Percentiles rank a stretch among this genome's conserved stretches.
These are phyloP conservation scores for Kwoniella pini DNA, from an alignment of 768 basidiomycete genomes.

Conservation along the genomic window DNA sequence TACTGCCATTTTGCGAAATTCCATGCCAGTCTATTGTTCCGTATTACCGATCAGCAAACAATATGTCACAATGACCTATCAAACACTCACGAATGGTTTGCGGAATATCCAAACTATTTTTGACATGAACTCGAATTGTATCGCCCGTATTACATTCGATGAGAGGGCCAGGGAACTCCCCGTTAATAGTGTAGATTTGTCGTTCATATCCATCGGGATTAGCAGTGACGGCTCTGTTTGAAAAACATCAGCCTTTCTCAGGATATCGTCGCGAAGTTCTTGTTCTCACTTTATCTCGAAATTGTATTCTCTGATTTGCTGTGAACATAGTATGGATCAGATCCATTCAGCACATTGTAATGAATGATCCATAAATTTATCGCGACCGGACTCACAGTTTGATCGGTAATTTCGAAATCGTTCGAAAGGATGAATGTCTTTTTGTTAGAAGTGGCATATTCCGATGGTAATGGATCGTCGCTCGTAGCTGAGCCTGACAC, in stretches of 20 bases:
- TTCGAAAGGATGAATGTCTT: constrained; percentile 16
- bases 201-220: constrained; percentile 36
- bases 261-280: neutral
- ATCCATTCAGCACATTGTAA: neutral
- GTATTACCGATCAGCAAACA: neutral
- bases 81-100: constrained; percentile 30
- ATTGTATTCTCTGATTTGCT: constrained; percentile 27
- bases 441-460: constrained; percentile 4
- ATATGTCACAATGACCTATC: neutral
- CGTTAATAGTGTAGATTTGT: constrained; percentile 31
- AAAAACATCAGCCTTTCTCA: neutral
- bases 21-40: constrained; percentile 36
- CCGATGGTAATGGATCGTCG: constrained; percentile 3
- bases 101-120: constrained; percentile 31
- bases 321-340: neutral
- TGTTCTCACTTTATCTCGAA: constrained; percentile 25
- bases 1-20: constrained; percentile 38
- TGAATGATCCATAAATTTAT: neutral
- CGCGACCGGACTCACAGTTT: constrained; percentile 1
- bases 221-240: constrained; percentile 10
- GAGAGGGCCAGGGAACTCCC: constrained; percentile 33
- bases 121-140: constrained; percentile 33
- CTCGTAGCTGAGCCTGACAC: neutral
- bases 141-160: constrained; percentile 47
- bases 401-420: constrained; percentile 20